Conservation (phyloP, 257 asterid genomes). For the Nicotiana benthamiana region DNA sequence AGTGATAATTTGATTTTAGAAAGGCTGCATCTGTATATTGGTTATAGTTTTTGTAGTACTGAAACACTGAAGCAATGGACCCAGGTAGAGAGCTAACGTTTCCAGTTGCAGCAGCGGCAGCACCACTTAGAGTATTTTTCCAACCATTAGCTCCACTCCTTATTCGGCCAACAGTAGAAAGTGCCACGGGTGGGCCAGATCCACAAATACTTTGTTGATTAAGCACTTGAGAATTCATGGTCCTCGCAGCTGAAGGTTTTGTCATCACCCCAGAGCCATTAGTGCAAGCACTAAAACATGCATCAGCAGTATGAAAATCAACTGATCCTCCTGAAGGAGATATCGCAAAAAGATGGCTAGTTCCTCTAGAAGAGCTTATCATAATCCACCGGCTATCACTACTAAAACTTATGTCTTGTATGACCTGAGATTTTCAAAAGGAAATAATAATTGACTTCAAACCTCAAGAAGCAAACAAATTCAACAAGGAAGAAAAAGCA, state of each 20-base stretch:
- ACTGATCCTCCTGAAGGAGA: slow-evolving; percentile 50
- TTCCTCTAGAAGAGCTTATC: slow-evolving; percentile 68
- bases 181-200: slow-evolving; percentile 37
- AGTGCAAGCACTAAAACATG: slow-evolving; percentile 27
- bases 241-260: slow-evolving; percentile 25
- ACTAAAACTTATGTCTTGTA: slow-evolving; percentile 90
- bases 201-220: slow-evolving; percentile 40
- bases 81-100: slow-evolving; percentile 45
- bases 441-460: slow-evolving; percentile 1
- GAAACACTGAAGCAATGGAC: slow-evolving; percentile 61
- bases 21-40: slow-evolving; percentile 25
- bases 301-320: slow-evolving; percentile 19
- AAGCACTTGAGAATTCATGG: slow-evolving; percentile 37
- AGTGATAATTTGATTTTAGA: slow-evolving; percentile 37
- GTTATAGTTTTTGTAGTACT: slow-evolving; percentile 37
- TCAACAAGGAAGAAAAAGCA: background rate
- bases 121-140: slow-evolving; percentile 64
- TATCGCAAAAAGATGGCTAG: slow-evolving; percentile 79
- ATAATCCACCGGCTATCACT: slow-evolving; percentile 61
- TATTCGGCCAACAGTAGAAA: slow-evolving; percentile 55
- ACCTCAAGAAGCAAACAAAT: background rate
- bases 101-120: slow-evolving; percentile 82
- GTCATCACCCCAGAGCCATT: slow-evolving; percentile 18
- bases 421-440: slow-evolving; percentile 46
- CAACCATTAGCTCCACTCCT: slow-evolving; percentile 62